These are phyloP conservation scores for Oenanthe javanica DNA, from an alignment of 140 eudicot species.

Conservation along the genomic window DNA sequence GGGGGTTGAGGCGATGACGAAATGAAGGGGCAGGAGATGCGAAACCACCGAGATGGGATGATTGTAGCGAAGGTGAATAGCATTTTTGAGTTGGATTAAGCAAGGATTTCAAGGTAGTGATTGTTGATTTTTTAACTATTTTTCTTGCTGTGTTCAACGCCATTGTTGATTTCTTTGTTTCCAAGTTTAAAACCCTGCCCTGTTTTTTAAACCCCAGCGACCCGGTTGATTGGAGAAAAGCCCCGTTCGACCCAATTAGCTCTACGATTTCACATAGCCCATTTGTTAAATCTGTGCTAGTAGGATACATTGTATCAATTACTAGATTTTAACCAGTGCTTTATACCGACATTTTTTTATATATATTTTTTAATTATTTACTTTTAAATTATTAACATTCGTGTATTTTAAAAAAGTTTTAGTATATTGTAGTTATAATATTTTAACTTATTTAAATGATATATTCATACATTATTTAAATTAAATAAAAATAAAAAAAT, in stretches of 20 bases:
- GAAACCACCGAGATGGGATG: slow-evolving; percentile 26
- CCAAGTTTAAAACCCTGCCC: neutral
- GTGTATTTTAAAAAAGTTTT: no score
- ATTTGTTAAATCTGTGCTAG: no score
- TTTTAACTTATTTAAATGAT: no score
- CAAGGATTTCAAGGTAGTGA: slow-evolving; percentile 22
- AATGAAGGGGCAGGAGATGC: slow-evolving; percentile 12
- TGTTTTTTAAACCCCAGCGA: neutral
- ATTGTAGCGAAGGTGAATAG: slow-evolving; percentile 12
- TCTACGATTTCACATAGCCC: neutral
- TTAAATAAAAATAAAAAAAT: no score
- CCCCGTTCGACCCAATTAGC: neutral
- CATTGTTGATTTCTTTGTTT: slow-evolving; percentile 16
- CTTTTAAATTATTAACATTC: no score
- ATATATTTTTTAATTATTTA: no score
- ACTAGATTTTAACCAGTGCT: no score
- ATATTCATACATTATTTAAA: no score
- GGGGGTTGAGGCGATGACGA: slow-evolving; percentile 27
- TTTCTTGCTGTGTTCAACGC: slow-evolving; percentile 30
- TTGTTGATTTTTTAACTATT: slow-evolving; percentile 22
- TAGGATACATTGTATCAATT: no score
- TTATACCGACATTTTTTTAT: no score
- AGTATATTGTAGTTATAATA: no score
- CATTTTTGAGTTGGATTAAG: slow-evolving; percentile 15
- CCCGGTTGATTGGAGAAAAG: neutral